Conservation (phyloP, 2,329 filamentous ascomycete species). For the Cladophialophora carrionii region DNA sequence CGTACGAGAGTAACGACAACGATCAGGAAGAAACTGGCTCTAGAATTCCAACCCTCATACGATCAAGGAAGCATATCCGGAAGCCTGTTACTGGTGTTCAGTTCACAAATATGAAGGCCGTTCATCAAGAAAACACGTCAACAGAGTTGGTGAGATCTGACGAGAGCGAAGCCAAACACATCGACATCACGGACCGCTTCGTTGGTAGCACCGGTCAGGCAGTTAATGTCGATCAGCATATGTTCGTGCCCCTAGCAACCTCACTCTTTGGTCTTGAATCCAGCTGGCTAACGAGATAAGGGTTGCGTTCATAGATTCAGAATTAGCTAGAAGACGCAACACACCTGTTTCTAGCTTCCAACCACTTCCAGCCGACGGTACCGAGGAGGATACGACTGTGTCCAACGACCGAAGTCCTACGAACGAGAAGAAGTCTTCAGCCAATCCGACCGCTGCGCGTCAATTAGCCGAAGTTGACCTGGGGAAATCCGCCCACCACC, state of each 20-base stretch:
- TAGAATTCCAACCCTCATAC: constrained; percentile 20
- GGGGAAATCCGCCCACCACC: constrained; percentile 50
- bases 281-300: constrained; percentile 63
- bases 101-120: constrained; percentile 29
- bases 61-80: constrained; percentile 24
- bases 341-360: not conserved
- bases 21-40: constrained; percentile 21
- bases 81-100: constrained; percentile 27
- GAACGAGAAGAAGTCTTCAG: constrained; percentile 29
- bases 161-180: constrained; percentile 39
- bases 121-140: not conserved
- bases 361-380: constrained; percentile 7
- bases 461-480: constrained; percentile 63
- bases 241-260: constrained; percentile 55
- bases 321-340: constrained; percentile 60
- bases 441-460: constrained; percentile 53
- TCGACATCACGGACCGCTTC: constrained; percentile 57
- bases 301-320: constrained; percentile 69
- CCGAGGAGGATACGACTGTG: constrained; percentile 1
- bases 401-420: constrained; percentile 39
- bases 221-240: constrained; percentile 63
- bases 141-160: constrained; percentile 25
- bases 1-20: not conserved
- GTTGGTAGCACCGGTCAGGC: constrained; percentile 62
- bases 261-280: constrained; percentile 19